Evolutionary conservation across 768 basidiomycete species (phyloP).

Genomic region (Pisolithus tinctorius): DNA sequence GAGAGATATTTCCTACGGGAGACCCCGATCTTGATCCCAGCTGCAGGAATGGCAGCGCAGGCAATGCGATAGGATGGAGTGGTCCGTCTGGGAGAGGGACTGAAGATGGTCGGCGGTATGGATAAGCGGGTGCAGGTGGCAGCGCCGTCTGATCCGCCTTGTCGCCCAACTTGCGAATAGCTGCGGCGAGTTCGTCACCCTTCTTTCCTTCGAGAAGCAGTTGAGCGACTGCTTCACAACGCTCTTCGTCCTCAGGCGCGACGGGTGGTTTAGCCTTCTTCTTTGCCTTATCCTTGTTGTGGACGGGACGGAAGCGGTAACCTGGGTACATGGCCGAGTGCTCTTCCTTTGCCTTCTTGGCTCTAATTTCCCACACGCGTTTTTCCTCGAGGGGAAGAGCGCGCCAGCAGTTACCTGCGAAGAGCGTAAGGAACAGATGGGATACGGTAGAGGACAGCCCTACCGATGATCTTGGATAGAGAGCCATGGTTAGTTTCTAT

Average conservation of each 20-base stretch:
- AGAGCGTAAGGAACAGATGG: background rate
- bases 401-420: conserved; percentile 51
- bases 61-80: conserved; percentile 37
- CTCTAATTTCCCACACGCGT: conserved; percentile 63
- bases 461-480: conserved; percentile 42
- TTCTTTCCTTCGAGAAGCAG: conserved; percentile 64
- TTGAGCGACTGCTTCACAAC: conserved; percentile 51
- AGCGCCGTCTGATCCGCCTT: background rate
- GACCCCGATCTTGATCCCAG: conserved; percentile 36
- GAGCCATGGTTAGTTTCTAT: conserved; percentile 46
- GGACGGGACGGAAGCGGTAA: conserved; percentile 42
- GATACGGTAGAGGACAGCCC: background rate
- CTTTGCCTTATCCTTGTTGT: conserved; percentile 42
- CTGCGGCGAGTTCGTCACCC: conserved; percentile 58
- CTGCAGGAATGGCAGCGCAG: conserved; percentile 36
- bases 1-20: conserved; percentile 39
- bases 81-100: conserved; percentile 49
- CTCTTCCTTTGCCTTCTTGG: conserved; percentile 66
- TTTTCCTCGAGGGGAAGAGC: conserved; percentile 65
- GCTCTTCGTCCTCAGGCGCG: conserved; percentile 23
- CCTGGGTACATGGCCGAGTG: conserved; percentile 66
- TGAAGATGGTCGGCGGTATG: conserved; percentile 52
- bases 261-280: conserved; percentile 24
- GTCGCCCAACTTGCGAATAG: conserved; percentile 48
- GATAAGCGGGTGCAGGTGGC: conserved; percentile 18